Evolutionary conservation across 2,329 filamentous ascomycete species (phyloP).

Genomic region (Penicillium sp.): DNA sequence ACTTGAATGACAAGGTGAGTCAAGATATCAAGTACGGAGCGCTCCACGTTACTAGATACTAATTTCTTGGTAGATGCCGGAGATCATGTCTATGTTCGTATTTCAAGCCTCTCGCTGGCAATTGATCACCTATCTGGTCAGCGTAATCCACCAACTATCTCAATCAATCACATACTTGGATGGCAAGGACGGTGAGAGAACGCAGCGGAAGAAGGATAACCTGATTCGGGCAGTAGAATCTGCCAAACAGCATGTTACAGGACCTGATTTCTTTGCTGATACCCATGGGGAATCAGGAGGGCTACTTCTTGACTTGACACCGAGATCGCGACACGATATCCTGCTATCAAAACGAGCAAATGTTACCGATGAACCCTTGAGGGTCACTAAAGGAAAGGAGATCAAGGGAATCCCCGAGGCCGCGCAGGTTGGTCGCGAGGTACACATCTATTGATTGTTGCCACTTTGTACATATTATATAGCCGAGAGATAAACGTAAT

Average conservation of each 20-base stretch:
- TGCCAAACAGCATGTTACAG: conserved; percentile 79
- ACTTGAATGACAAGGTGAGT: conserved; percentile 66
- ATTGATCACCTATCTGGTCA: conserved; percentile 71
- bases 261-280: conserved; percentile 86
- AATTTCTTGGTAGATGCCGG: conserved; percentile 63
- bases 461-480: neutral
- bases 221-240: conserved; percentile 75
- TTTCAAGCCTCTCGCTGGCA: conserved; percentile 86
- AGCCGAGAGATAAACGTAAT: conserved; percentile 2
- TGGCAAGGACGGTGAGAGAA: conserved; percentile 48
- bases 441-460: conserved; percentile 40
- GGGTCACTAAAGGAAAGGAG: conserved; percentile 31
- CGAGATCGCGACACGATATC: conserved; percentile 27
- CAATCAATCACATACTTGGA: conserved; percentile 49
- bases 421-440: conserved; percentile 46
- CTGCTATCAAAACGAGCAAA: conserved; percentile 29
- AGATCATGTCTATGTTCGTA: conserved; percentile 83
- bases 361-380: conserved; percentile 24
- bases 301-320: conserved; percentile 35
- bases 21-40: neutral
- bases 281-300: conserved; percentile 40
- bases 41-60: neutral
- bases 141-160: conserved; percentile 61
- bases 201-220: conserved; percentile 62
- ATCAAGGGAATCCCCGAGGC: conserved; percentile 68